These are phyloP conservation scores for Zoysia matrella DNA, from an alignment of 202 grass and related monocot genomes.

Conservation along the genomic window DNA sequence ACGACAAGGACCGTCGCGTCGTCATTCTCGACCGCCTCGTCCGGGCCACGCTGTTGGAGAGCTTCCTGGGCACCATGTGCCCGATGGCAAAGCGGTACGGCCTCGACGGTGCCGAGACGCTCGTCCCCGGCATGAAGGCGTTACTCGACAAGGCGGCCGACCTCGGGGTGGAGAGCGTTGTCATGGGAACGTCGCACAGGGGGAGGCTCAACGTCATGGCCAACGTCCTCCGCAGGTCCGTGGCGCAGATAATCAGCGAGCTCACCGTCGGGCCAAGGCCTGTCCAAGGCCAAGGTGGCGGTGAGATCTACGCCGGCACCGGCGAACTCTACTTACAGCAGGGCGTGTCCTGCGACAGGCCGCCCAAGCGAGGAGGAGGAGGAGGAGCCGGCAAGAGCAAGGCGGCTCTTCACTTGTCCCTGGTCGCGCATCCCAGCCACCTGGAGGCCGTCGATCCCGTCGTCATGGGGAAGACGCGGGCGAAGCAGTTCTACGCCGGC, in stretches of 20 bases:
- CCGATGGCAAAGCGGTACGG: constrained; percentile 89
- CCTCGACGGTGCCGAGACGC: constrained; percentile 82
- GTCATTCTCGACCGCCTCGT: constrained; percentile 87
- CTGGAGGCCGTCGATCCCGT: constrained; percentile 88
- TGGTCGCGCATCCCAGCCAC: constrained; percentile 90
- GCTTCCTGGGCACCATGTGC: constrained; percentile 86
- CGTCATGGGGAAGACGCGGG: constrained; percentile 82
- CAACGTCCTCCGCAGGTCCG: constrained; percentile 78
- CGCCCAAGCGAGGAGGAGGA: constrained; percentile 61
- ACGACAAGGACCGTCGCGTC: constrained; percentile 54
- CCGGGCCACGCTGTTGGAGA: constrained; percentile 92
- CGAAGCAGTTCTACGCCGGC: constrained; percentile 85
- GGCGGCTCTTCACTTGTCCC: constrained; percentile 65
- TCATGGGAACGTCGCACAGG: constrained; percentile 94
- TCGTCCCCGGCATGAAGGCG: constrained; percentile 93
- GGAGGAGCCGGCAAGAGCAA: constrained; percentile 40
- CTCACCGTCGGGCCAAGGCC: constrained; percentile 85
- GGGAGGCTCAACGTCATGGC: constrained; percentile 88
- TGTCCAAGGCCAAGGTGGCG: constrained; percentile 51
- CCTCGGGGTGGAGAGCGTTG: constrained; percentile 77
- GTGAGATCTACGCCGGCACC: constrained; percentile 81
- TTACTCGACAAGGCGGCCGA: constrained; percentile 81
- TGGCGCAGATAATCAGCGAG: constrained; percentile 91
- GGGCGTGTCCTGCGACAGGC: constrained; percentile 87
- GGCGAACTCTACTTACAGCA: constrained; percentile 92